phyloP scores from a whole-genome alignment of 1,284 basidiomycete genomes.

The Sphaerobolus stellatus region DNA sequence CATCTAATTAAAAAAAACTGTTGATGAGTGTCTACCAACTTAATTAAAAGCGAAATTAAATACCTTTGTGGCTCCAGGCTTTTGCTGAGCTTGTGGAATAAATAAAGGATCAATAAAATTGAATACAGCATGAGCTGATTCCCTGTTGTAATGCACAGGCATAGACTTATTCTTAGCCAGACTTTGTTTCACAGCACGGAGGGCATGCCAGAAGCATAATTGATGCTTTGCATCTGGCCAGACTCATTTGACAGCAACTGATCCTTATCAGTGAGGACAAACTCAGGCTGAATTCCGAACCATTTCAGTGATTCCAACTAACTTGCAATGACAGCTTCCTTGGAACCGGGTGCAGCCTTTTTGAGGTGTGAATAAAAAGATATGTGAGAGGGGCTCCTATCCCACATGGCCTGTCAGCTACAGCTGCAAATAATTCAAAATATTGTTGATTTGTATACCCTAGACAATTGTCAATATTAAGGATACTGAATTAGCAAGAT shows the following conservation, averaged over 20 bases:
- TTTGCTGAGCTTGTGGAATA: too few species aligned
- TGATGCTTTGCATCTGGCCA: conserved; percentile 17
- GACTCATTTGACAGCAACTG: conserved; percentile 2
- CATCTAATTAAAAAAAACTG: too few species aligned
- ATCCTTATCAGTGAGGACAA: conserved; percentile 24
- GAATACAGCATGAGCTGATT: not conserved
- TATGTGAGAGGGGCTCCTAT: not conserved
- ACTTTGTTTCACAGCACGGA: conserved; percentile 16
- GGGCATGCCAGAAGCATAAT: conserved; percentile 18
- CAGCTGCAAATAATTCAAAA: not conserved
- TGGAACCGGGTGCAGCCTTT: conserved; percentile 6
- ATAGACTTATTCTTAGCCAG: not conserved
- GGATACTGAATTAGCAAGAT: not conserved
- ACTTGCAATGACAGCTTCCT: conserved; percentile 15
- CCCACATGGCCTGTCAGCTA: not conserved
- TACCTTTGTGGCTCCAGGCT: too few species aligned
- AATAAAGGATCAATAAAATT: not conserved
- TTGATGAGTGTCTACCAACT: too few species aligned
- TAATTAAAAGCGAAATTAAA: too few species aligned
- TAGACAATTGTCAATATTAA: not conserved
- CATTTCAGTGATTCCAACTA: conserved; percentile 17
- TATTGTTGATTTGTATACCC: not conserved
- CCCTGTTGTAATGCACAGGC: not conserved
- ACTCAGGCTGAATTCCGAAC: conserved; percentile 13
- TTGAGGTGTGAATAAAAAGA: not conserved